Percentiles rank a stretch among this genome's conserved stretches.
Evolutionary conservation across 106 monocot species (phyloP).

Genomic region (Ottelia alismoides): DNA sequence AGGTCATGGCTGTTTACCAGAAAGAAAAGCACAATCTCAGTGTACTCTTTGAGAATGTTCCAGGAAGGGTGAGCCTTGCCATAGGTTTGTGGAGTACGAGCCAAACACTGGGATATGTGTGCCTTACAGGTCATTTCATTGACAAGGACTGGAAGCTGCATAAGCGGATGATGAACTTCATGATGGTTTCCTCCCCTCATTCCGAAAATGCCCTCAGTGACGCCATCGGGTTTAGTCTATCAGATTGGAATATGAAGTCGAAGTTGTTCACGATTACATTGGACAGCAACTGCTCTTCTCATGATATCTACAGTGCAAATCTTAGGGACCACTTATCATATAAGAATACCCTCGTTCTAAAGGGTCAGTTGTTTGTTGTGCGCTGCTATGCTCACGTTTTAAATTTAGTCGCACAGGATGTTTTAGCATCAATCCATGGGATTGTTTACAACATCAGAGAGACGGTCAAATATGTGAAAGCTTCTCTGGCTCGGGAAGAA

Average conservation of each 20-base stretch:
- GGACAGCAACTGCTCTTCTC: constrained; percentile 74
- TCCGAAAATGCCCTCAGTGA: constrained; percentile 77
- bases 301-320: constrained; percentile 88
- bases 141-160: constrained; percentile 67
- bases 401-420: constrained; percentile 62
- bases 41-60: constrained; percentile 30
- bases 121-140: constrained; percentile 60
- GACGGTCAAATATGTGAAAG: constrained; percentile 74
- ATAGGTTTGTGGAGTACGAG: constrained; percentile 64
- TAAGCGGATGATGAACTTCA: constrained; percentile 69
- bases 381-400: constrained; percentile 74
- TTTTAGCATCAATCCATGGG: constrained; percentile 71
- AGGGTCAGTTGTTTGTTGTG: constrained; percentile 76
- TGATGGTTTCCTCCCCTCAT: constrained; percentile 77
- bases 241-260: constrained; percentile 69
- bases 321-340: constrained; percentile 64
- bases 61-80: constrained; percentile 63
- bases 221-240: constrained; percentile 57
- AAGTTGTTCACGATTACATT: constrained; percentile 76
- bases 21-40: constrained; percentile 49
- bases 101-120: constrained; percentile 80
- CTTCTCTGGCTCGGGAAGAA: constrained; percentile 54
- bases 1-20: constrained; percentile 50
- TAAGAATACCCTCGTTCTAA: constrained; percentile 57
- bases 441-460: constrained; percentile 75